These are phyloP conservation scores for Aspergillus kassunensis DNA, from an alignment of 495 filamentous ascomycete species.

Conservation along the genomic window DNA sequence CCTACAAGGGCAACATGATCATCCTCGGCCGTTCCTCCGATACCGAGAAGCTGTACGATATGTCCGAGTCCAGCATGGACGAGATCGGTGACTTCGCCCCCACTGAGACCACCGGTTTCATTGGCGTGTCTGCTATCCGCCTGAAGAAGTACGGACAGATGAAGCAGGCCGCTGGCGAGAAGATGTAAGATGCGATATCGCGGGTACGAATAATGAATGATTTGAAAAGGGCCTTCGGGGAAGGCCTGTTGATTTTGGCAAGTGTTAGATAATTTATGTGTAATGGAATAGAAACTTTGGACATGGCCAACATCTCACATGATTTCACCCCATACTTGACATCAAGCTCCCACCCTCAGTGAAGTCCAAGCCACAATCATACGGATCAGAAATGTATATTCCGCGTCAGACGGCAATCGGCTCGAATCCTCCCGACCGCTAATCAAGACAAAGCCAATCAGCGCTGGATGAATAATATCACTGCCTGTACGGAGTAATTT, in stretches of 20 bases:
- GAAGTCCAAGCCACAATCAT: not conserved
- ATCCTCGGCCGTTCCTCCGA: constrained; percentile 71
- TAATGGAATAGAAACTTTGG: constrained; percentile 11
- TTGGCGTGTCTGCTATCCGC: constrained; percentile 76
- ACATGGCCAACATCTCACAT: no score
- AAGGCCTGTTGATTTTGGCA: constrained; percentile 8
- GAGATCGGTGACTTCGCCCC: constrained; percentile 77
- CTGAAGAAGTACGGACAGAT: constrained; percentile 79
- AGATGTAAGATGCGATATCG: constrained; percentile 6
- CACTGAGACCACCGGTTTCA: constrained; percentile 72
- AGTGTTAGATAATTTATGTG: constrained; percentile 11
- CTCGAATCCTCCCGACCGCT: not conserved
- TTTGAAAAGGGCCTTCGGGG: constrained; percentile 5
- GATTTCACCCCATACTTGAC: not conserved
- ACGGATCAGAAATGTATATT: not conserved
- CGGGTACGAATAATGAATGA: constrained; percentile 9
- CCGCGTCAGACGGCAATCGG: not conserved
- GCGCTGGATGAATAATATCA: not conserved
- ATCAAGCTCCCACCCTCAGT: no score
- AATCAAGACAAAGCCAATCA: not conserved
- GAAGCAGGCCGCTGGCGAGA: constrained; percentile 16
- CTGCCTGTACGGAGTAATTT: not conserved
- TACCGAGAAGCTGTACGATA: constrained; percentile 82
- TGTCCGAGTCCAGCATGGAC: constrained; percentile 82
- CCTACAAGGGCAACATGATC: constrained; percentile 73